A percentile compares a stretch with the other conserved stretches of the same genome.
Evolutionary conservation across 164 flowering plant genomes (phyloP).

Genomic region (Macadamia tetraphylla): DNA sequence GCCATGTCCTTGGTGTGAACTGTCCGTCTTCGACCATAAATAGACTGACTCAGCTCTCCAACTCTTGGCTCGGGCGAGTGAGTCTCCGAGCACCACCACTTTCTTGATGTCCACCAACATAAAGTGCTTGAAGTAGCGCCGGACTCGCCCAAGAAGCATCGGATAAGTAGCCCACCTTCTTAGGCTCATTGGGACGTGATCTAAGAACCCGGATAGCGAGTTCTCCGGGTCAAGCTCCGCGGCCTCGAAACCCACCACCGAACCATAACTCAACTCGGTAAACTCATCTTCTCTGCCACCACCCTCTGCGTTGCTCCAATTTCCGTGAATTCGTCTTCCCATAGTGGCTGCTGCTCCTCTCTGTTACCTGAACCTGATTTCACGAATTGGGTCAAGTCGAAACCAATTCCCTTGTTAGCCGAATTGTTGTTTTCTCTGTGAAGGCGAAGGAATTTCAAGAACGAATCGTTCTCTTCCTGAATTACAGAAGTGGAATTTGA

Average conservation of each 20-base stretch:
- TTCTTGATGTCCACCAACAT: conserved; percentile 50
- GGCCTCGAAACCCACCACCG: conserved; percentile 72
- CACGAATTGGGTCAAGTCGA: conserved; percentile 21
- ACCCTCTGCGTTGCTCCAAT: conserved; percentile 27
- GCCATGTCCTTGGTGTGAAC: conserved; percentile 13
- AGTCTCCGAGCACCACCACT: conserved; percentile 46
- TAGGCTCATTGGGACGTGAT: conserved; percentile 56
- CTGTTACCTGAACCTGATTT: conserved; percentile 11
- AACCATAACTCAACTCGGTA: conserved; percentile 56
- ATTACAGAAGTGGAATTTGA: conserved; percentile 15
- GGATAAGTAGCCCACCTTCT: conserved; percentile 89
- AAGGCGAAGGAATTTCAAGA: conserved; percentile 34
- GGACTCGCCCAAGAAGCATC: conserved; percentile 73
- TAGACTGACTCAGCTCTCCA: conserved; percentile 41
- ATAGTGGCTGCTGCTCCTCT: conserved; percentile 38
- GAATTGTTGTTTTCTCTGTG: conserved; percentile 10
- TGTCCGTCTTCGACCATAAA: conserved; percentile 15
- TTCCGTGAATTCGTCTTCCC: conserved; percentile 37
- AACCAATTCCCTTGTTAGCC: not conserved
- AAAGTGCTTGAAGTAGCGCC: conserved; percentile 64
- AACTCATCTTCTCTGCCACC: not conserved
- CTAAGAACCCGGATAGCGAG: conserved; percentile 68
- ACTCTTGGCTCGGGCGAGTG: conserved; percentile 48
- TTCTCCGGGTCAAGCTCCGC: conserved; percentile 79
- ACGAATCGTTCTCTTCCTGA: conserved; percentile 50